Percentiles rank a stretch among this genome's conserved stretches.
These are phyloP conservation scores for Cladosporium austrohemisphaericum DNA, from an alignment of 2,329 filamentous ascomycete species.

Conservation along the genomic window DNA sequence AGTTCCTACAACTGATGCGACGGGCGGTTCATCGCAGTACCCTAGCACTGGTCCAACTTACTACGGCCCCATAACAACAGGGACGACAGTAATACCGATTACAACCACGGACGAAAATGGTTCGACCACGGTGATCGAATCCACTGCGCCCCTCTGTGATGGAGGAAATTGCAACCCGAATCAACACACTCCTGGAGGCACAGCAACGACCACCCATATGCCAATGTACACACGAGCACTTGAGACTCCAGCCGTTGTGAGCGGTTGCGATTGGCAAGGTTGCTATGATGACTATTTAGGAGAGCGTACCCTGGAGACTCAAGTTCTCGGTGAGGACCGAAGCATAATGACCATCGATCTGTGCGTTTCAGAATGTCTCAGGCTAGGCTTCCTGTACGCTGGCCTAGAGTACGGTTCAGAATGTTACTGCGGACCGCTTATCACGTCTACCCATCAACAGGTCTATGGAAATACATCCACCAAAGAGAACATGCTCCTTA, in stretches of 20 bases:
- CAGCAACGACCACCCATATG: neutral
- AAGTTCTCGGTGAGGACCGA: neutral
- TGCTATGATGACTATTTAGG: neutral
- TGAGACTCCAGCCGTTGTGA: slow-evolving; percentile 5
- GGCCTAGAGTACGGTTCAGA: slow-evolving; percentile 33
- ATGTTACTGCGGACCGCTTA: slow-evolving; percentile 28
- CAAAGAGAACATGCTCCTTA: neutral
- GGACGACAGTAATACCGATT: slow-evolving; percentile 1
- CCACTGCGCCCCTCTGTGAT: neutral
- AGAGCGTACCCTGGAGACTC: neutral
- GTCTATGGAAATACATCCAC: slow-evolving; percentile 6
- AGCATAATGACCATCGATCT: slow-evolving; percentile 3
- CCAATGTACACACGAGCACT: neutral
- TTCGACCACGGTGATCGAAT: neutral
- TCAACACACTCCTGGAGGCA: slow-evolving; percentile 6
- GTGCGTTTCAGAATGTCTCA: slow-evolving; percentile 1
- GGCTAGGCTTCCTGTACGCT: slow-evolving; percentile 28
- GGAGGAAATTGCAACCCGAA: neutral
- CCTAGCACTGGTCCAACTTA: slow-evolving; percentile 4
- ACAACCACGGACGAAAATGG: slow-evolving; percentile 2
- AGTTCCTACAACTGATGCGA: slow-evolving; percentile 4
- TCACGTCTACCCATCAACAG: neutral
- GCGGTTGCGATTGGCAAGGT: neutral
- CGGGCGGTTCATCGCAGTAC: neutral
- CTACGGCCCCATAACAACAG: slow-evolving; percentile 5